phyloP scores from a whole-genome alignment of 2,329 filamentous ascomycete species.

The Myriosclerotinia curreyana region DNA sequence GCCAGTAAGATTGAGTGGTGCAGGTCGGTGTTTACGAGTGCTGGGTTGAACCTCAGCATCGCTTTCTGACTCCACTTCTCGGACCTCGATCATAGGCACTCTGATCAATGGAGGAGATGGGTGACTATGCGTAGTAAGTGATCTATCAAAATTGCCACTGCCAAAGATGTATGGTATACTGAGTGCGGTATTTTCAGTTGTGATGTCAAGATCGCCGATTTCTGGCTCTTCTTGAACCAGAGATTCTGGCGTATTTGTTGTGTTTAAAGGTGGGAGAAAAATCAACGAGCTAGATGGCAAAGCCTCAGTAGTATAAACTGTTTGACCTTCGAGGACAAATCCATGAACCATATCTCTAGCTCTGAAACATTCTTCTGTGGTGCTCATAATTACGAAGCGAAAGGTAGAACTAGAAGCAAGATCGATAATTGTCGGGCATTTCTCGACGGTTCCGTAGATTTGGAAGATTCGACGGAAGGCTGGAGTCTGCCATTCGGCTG shows the following conservation, averaged over 20 bases:
- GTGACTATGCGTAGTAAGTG: background rate
- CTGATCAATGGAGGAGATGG: slow-evolving; percentile 11
- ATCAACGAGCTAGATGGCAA: slow-evolving; percentile 11
- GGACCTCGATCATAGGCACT: background rate
- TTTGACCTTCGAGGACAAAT: slow-evolving; percentile 2
- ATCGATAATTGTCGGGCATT: slow-evolving; percentile 28
- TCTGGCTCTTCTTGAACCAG: background rate
- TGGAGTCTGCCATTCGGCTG: slow-evolving; percentile 20
- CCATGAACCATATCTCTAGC: slow-evolving; percentile 26
- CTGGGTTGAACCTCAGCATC: background rate
- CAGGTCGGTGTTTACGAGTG: slow-evolving; percentile 10
- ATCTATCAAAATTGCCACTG: background rate
- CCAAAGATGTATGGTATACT: background rate
- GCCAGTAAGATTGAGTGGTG: slow-evolving; percentile 11
- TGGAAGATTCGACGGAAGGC: slow-evolving; percentile 26
- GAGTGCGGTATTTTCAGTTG: background rate
- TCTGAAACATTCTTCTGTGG: slow-evolving; percentile 25
- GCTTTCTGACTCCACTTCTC: background rate
- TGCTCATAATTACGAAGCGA: slow-evolving; percentile 32
- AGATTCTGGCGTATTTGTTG: background rate
- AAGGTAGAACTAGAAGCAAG: slow-evolving; percentile 27
- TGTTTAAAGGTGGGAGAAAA: background rate
- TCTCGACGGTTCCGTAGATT: slow-evolving; percentile 26
- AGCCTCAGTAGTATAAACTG: slow-evolving; percentile 19
- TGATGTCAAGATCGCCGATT: background rate